These are phyloP conservation scores for Pseudogymnoascus sp. DNA, from an alignment of 2,329 filamentous ascomycete genomes.

Conservation along the genomic window DNA sequence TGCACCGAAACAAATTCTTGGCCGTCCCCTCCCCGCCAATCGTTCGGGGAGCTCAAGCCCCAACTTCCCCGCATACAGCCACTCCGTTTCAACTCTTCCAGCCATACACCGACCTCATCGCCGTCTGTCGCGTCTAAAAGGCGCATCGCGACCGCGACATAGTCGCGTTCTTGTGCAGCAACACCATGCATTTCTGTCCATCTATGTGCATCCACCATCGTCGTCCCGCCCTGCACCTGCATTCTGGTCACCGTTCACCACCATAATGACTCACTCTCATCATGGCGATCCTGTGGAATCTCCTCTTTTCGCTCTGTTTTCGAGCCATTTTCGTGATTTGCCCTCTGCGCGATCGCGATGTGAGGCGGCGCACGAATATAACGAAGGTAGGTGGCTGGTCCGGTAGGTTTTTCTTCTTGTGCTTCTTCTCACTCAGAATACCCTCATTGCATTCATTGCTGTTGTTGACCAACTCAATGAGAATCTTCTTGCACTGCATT, in stretches of 20 bases:
- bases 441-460: not conserved
- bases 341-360: slow-evolving; percentile 6
- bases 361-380: slow-evolving; percentile 6
- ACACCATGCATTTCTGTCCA: not conserved
- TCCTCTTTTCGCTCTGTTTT: slow-evolving; percentile 8
- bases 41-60: not conserved
- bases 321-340: slow-evolving; percentile 4
- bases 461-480: slow-evolving; percentile 10
- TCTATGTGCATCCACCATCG: not conserved
- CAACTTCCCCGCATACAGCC: not conserved
- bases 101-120: not conserved
- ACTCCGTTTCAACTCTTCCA: slow-evolving; percentile 11
- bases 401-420: slow-evolving; percentile 3
- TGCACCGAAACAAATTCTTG: not conserved
- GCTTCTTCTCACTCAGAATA: slow-evolving; percentile 2
- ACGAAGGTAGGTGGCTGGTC: not conserved
- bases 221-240: not conserved
- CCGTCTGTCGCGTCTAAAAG: slow-evolving; percentile 6
- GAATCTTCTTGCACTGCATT: not conserved
- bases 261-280: slow-evolving; percentile 4
- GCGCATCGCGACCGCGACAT: slow-evolving; percentile 8
- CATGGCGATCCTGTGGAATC: slow-evolving; percentile 6
- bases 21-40: not conserved
- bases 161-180: slow-evolving; percentile 8
- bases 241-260: slow-evolving; percentile 7